Conservation (phyloP, 345 rosid genomes). For the Noccaea caerulescens region DNA sequence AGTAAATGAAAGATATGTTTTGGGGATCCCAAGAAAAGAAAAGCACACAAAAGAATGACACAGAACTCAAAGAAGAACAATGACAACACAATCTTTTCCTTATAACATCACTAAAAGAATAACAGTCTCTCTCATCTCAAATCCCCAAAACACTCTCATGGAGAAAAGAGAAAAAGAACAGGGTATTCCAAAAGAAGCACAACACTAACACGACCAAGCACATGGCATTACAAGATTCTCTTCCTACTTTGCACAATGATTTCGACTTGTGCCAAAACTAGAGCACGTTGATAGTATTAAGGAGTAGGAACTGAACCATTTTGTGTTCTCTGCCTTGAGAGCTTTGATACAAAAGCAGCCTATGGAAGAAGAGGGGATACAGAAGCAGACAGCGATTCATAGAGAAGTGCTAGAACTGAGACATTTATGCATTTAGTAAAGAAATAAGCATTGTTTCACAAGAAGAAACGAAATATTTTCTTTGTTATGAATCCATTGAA, state of each 20-base stretch:
- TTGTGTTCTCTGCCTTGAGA: slow-evolving; percentile 54
- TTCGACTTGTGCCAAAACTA: slow-evolving; percentile 9
- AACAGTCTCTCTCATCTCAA: slow-evolving; percentile 26
- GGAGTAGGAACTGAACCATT: background rate
- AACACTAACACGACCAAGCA: slow-evolving; percentile 40
- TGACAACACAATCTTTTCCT: slow-evolving; percentile 40
- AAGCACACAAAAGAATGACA: slow-evolving; percentile 41
- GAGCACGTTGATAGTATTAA: background rate
- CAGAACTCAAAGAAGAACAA: slow-evolving; percentile 45
- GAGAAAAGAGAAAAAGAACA: slow-evolving; percentile 24
- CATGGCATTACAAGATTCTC: slow-evolving; percentile 37
- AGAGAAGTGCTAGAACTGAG: background rate
- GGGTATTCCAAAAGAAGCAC: slow-evolving; percentile 29
- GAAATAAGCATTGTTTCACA: slow-evolving; percentile 41
- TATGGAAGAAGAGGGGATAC: slow-evolving; percentile 11
- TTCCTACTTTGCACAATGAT: slow-evolving; percentile 24
- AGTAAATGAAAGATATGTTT: slow-evolving; percentile 36
- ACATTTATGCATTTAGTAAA: slow-evolving; percentile 33
- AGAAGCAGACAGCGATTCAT: background rate
- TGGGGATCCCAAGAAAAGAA: slow-evolving; percentile 47
- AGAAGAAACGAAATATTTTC: slow-evolving; percentile 26
- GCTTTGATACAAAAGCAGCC: slow-evolving; percentile 33
- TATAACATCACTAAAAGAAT: slow-evolving; percentile 29
- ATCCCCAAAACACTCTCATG: slow-evolving; percentile 38
- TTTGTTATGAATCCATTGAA: slow-evolving; percentile 49